These are phyloP conservation scores for Babesia microti DNA, from an alignment of 169 alveolate genomes.

Conservation along the genomic window DNA sequence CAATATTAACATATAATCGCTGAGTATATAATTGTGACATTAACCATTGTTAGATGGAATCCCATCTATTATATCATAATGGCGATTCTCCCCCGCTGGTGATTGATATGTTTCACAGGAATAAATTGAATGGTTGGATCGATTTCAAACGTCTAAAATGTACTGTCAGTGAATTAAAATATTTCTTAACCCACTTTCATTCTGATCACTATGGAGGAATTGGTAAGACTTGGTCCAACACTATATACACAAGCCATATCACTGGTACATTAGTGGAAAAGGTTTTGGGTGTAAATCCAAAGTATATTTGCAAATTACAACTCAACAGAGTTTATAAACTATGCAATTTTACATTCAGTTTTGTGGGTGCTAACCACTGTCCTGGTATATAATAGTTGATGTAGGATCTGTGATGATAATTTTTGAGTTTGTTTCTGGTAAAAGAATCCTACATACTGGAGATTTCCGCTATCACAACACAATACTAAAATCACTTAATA, in stretches of 20 bases:
- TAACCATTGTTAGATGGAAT: too few species aligned
- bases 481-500: too few species aligned
- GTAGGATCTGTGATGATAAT: conserved; percentile 28
- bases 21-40: too few species aligned
- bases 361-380: conserved; percentile 34
- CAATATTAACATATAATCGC: conserved; percentile 5
- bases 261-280: conserved; percentile 19
- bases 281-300: conserved; percentile 22
- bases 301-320: conserved; percentile 28
- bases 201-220: conserved; percentile 32
- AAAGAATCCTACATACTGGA: conserved; percentile 32
- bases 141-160: too few species aligned
- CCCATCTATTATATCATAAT: too few species aligned
- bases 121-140: too few species aligned
- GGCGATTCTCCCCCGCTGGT: too few species aligned
- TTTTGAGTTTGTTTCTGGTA: conserved; percentile 27
- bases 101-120: too few species aligned
- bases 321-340: conserved; percentile 19
- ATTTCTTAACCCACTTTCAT: conserved; percentile 29
- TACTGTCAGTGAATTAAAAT: too few species aligned
- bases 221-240: conserved; percentile 17
- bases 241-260: conserved; percentile 14
- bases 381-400: too few species aligned
- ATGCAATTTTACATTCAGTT: conserved; percentile 22
- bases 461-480: conserved; percentile 36